Conservation (phyloP, 805 yeast genomes). For the Barnettozyma sp. region DNA sequence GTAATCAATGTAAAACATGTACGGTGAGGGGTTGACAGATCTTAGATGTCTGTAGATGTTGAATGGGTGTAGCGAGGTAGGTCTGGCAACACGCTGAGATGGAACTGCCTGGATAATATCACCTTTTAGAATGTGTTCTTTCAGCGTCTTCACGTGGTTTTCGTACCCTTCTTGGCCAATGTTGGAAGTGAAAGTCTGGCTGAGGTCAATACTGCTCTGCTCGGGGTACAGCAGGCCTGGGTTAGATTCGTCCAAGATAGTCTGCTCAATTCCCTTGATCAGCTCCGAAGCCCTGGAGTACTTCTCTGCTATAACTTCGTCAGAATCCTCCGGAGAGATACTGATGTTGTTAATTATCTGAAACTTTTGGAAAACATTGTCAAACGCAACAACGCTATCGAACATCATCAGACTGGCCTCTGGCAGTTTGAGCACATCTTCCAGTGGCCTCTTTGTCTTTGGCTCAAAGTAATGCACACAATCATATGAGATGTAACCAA, state of each 20-base stretch:
- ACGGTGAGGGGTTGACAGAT: slow-evolving; percentile 96
- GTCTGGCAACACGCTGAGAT: slow-evolving; percentile 92
- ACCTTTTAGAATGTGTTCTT: slow-evolving; percentile 79
- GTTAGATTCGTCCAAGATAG: slow-evolving; percentile 37
- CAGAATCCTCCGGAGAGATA: slow-evolving; percentile 30
- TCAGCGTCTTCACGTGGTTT: slow-evolving; percentile 64
- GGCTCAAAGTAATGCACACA: slow-evolving; percentile 98
- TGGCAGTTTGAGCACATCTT: slow-evolving; percentile 79
- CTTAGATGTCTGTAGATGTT: slow-evolving; percentile 91
- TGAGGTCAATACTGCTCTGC: slow-evolving; percentile 63
- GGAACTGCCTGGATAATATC: slow-evolving; percentile 98
- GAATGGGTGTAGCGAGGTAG: slow-evolving; percentile 93
- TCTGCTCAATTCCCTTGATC: slow-evolving; percentile 49
- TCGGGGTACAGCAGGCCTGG: slow-evolving; percentile 57
- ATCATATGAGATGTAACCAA: slow-evolving; percentile 93
- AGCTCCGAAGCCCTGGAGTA: slow-evolving; percentile 48
- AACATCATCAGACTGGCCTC: slow-evolving; percentile 90
- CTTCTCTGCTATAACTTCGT: slow-evolving; percentile 34
- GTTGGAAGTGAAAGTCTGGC: slow-evolving; percentile 75
- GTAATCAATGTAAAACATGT: slow-evolving; percentile 88
- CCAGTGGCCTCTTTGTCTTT: slow-evolving; percentile 62
- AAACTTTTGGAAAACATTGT: slow-evolving; percentile 88
- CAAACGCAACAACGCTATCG: slow-evolving; percentile 86
- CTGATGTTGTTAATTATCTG: slow-evolving; percentile 81
- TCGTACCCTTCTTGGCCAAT: slow-evolving; percentile 94